phyloP scores from a whole-genome alignment of 2,329 filamentous ascomycete genomes.

The Aspergillus sp. region DNA sequence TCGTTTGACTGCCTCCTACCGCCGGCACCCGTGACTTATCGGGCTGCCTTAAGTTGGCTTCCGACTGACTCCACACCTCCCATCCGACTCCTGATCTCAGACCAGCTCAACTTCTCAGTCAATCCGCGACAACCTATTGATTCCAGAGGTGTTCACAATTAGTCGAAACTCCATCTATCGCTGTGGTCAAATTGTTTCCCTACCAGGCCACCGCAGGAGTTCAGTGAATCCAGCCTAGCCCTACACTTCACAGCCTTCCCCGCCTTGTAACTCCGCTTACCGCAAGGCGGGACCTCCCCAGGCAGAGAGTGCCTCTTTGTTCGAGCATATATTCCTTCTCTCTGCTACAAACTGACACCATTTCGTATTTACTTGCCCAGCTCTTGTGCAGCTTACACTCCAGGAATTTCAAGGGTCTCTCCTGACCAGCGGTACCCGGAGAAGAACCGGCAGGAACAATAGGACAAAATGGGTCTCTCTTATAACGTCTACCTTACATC shows the following conservation, averaged over 20 bases:
- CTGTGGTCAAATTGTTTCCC: background rate
- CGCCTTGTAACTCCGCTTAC: conserved; percentile 10
- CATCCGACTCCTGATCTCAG: background rate
- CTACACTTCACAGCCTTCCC: conserved; percentile 2
- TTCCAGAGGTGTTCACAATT: background rate
- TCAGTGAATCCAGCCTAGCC: background rate
- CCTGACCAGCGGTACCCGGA: conserved; percentile 15
- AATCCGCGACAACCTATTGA: background rate
- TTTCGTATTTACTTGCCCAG: conserved; percentile 5
- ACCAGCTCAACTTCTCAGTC: background rate
- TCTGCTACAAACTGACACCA: conserved; percentile 6
- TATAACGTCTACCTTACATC: conserved; percentile 92
- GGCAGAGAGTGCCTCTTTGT: conserved; percentile 3
- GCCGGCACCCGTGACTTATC: conserved; percentile 6
- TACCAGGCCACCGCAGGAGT: background rate
- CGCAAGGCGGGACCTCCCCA: conserved; percentile 14
- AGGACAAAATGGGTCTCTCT: conserved; percentile 70
- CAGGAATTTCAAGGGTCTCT: conserved; percentile 14
- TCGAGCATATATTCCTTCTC: background rate
- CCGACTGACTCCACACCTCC: conserved; percentile 5
- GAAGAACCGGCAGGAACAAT: conserved; percentile 16
- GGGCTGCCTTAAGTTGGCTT: background rate
- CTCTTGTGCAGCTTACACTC: conserved; percentile 22
- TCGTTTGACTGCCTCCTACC: background rate
- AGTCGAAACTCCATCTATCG: background rate